Evolutionary conservation across 768 basidiomycete genomes (phyloP).

Genomic region (Asterophora lycoperdoides): DNA sequence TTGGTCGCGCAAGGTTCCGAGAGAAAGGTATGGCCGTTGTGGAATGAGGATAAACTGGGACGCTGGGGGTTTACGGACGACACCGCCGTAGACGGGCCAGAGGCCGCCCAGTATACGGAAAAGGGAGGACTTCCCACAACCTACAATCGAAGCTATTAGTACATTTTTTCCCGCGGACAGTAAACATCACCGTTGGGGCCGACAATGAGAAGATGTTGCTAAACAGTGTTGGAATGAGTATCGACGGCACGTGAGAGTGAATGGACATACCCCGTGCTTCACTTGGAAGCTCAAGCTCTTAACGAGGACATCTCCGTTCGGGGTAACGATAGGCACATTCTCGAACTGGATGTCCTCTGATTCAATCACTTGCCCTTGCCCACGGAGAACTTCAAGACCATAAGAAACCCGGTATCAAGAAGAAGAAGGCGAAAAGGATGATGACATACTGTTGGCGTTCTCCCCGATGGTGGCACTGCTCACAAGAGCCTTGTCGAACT

Average conservation of each 20-base stretch:
- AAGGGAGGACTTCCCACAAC: constrained; percentile 85
- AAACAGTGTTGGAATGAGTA: constrained; percentile 10
- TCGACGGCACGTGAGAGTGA: neutral
- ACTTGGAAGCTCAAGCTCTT: constrained; percentile 83
- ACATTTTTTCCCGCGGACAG: neutral
- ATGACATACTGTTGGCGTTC: constrained; percentile 67
- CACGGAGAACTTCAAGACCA: constrained; percentile 58
- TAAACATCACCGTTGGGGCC: constrained; percentile 79
- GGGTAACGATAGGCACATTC: constrained; percentile 91
- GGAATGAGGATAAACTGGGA: constrained; percentile 92
- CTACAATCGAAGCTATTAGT: constrained; percentile 27
- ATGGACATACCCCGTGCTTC: constrained; percentile 67
- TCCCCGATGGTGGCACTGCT: constrained; percentile 69
- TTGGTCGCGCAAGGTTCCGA: constrained; percentile 93
- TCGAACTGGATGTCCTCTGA: constrained; percentile 91
- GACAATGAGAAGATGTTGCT: constrained; percentile 91
- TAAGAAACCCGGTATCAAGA: neutral
- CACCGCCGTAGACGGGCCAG: constrained; percentile 85
- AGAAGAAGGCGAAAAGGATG: no score
- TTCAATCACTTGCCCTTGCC: constrained; percentile 74
- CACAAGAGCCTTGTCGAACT: constrained; percentile 85
- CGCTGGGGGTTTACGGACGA: constrained; percentile 85
- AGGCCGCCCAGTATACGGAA: constrained; percentile 96
- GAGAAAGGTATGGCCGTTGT: constrained; percentile 91
- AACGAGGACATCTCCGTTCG: constrained; percentile 91